Base-by-base conservation (phyloP, 768 basidiomycete genomes). In the Pleurotus ostreatus region DNA sequence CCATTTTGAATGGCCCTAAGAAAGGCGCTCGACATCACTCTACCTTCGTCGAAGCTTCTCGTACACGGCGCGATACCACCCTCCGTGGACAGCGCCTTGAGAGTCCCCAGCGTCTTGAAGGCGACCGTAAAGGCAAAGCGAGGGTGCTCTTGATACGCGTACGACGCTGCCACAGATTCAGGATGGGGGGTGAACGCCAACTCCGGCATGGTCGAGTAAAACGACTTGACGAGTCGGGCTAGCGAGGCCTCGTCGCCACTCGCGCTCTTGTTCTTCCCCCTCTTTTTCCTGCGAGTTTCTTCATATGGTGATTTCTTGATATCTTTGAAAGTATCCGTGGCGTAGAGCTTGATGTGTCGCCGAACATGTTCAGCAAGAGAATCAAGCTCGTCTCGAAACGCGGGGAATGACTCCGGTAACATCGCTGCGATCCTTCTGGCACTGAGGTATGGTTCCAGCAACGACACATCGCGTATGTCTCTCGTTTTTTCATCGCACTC, bases 81-180 rank as follows among this genome's bases (percentile, higher is more conserved):
- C 30, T 34, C 30, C 30, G 65, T 60, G 5, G 76, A 70, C 3
- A 64, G 62, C 0, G 83, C 83, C 65, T 88, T 88, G 70, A 88
- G 80, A 4, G 44, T 49, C 59, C 83, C 84, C 1, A 88, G 60
- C 1, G 73, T 71, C 13, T 59, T 61, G 59, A 82, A 86, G 0
- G 86, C 85, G 30, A 87, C 76, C 0, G 61, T 59, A 61, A 85
- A 85, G 0, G 69, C 84, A 54, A 88, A 85, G 0, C 7, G 55
- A 6, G 59, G 26, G 1, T 59, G 59, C n/a, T 60, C 52, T 0
- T 4, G 34, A 54, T 80, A 81, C 0, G 87, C 85, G 40, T 73
- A 82, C 0, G 86, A 86, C 0, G 85, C 84, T 61, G 82, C 84
- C 20, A 85, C 61, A 47, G 78, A 68, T 5, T 77, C 71, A 18